Conservation (phyloP, 176 grass and related monocot species). For the Ensete ventricosum region DNA sequence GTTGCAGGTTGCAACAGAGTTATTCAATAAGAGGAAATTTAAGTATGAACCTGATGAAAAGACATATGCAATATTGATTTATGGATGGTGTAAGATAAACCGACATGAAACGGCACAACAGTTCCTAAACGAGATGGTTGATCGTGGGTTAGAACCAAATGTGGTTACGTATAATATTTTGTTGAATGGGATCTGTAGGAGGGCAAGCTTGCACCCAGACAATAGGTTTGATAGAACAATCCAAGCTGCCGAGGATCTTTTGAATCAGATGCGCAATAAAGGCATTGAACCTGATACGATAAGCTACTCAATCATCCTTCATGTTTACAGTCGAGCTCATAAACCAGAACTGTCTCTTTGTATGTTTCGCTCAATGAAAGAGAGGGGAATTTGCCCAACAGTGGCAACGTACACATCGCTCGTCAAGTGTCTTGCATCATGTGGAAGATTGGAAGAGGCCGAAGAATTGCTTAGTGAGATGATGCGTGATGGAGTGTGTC, state of each 20-base stretch:
- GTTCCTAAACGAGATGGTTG: slow-evolving; percentile 75
- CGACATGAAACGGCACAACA: slow-evolving; percentile 52
- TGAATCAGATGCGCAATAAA: slow-evolving; percentile 60
- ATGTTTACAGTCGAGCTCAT: slow-evolving; percentile 92
- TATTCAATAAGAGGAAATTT: slow-evolving; percentile 94
- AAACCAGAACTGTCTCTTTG: slow-evolving; percentile 68
- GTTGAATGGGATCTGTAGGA: slow-evolving; percentile 82
- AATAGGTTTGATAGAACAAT: slow-evolving; percentile 87
- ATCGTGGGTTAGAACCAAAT: slow-evolving; percentile 72
- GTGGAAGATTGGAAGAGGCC: slow-evolving; percentile 70
- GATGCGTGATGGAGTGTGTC: slow-evolving; percentile 48
- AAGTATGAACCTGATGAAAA: slow-evolving; percentile 75
- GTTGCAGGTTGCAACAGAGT: slow-evolving; percentile 64
- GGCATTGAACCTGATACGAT: slow-evolving; percentile 77
- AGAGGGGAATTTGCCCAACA: slow-evolving; percentile 60
- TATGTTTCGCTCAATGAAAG: slow-evolving; percentile 75
- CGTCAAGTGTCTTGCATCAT: slow-evolving; percentile 83
- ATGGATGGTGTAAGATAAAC: slow-evolving; percentile 86
- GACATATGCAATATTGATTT: slow-evolving; percentile 73
- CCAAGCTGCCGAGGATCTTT: slow-evolving; percentile 46
- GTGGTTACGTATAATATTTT: slow-evolving; percentile 87
- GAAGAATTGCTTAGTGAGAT: slow-evolving; percentile 72
- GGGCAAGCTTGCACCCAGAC: slow-evolving; percentile 82
- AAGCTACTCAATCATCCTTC: slow-evolving; percentile 86
- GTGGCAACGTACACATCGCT: slow-evolving; percentile 87